Percentiles rank a stretch among this genome's conserved stretches.
These are phyloP conservation scores for Aleurites moluccanus DNA, from an alignment of 441 rosid genomes.

Conservation along the genomic window DNA sequence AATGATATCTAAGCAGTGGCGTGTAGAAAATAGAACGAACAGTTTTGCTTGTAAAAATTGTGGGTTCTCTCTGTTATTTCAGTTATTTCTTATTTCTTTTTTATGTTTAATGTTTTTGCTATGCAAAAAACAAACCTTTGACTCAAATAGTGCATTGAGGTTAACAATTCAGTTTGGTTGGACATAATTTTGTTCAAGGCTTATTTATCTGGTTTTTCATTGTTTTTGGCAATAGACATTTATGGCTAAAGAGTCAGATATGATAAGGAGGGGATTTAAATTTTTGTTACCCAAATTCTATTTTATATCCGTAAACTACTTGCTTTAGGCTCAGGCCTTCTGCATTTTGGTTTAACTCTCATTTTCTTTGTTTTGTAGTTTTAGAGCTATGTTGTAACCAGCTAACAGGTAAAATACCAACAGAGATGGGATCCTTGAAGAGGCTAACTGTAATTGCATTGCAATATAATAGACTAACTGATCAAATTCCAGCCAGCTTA, in stretches of 20 bases:
- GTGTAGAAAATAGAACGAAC: no score
- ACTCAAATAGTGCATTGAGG: not conserved
- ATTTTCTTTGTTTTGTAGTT: conserved; percentile 43
- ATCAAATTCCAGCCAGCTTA: conserved; percentile 51
- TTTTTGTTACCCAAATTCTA: no score
- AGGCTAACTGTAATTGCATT: conserved; percentile 64
- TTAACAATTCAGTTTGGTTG: not conserved
- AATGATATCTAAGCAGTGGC: no score
- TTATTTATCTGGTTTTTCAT: not conserved
- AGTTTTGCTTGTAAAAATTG: no score
- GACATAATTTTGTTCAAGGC: not conserved
- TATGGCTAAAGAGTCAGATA: no score
- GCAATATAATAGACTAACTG: conserved; percentile 59
- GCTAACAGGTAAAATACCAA: conserved; percentile 65
- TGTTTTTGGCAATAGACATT: no score
- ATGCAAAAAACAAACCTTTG: not conserved
- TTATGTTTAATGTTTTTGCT: no score
- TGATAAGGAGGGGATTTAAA: no score
- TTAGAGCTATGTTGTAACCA: conserved; percentile 79
- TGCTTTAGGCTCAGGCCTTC: not conserved
- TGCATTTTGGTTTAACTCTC: conserved; percentile 5
- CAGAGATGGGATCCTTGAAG: conserved; percentile 51
- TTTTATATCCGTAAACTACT: no score
- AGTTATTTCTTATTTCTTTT: no score
- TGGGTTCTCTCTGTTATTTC: no score